Conservation (phyloP, 495 filamentous ascomycete genomes). For the Alectoria sarmentosa region DNA sequence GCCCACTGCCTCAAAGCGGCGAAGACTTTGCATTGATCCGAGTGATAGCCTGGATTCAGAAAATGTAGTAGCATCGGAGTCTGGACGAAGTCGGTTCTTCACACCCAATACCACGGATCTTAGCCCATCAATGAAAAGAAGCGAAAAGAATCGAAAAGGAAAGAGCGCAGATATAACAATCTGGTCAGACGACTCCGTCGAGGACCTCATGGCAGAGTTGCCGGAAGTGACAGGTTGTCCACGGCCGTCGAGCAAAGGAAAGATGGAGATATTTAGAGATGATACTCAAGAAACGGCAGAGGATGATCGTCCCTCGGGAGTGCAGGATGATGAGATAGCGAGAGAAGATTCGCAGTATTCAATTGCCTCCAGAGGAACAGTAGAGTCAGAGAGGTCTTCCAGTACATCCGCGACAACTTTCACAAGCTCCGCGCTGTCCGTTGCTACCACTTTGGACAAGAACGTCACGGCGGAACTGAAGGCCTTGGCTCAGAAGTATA, state of each 20-base stretch:
- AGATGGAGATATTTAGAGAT: slow-evolving; percentile 26
- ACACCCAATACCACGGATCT: slow-evolving; percentile 33
- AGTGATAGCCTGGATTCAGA: slow-evolving; percentile 37
- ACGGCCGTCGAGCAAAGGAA: slow-evolving; percentile 30
- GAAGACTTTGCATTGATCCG: slow-evolving; percentile 51
- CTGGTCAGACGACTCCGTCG: slow-evolving; percentile 61
- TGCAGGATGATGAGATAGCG: not conserved
- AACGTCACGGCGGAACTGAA: slow-evolving; percentile 65
- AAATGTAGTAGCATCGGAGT: slow-evolving; percentile 28
- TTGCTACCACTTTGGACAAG: slow-evolving; percentile 65
- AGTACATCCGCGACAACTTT: slow-evolving; percentile 9
- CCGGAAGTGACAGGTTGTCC: slow-evolving; percentile 34
- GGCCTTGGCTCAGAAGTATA: slow-evolving; percentile 27
- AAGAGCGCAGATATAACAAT: slow-evolving; percentile 51
- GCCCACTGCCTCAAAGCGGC: slow-evolving; percentile 51
- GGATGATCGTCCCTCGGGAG: slow-evolving; percentile 2
- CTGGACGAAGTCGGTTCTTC: slow-evolving; percentile 55
- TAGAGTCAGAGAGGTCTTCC: not conserved
- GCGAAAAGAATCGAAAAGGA: slow-evolving; percentile 35
- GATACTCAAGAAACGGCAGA: not conserved
- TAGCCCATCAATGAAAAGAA: slow-evolving; percentile 46
- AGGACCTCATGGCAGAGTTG: slow-evolving; percentile 52
- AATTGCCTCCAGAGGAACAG: slow-evolving; percentile 8
- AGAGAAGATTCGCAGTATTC: slow-evolving; percentile 13
- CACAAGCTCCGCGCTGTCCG: slow-evolving; percentile 2